Conservation (phyloP, 257 asterid species). For the Paraleonurus japonicus region DNA sequence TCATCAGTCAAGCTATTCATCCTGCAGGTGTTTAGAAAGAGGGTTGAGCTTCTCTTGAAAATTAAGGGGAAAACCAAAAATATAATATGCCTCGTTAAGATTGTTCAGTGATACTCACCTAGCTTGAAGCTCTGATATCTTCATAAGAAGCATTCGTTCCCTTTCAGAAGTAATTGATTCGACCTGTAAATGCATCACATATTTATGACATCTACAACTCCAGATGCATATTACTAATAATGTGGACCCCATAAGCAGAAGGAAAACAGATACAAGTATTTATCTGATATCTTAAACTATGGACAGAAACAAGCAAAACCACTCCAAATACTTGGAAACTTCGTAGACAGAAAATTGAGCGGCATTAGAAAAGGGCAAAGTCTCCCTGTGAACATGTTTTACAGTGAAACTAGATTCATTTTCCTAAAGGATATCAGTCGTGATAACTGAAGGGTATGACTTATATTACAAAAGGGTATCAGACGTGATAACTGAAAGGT, state of each 20-base stretch:
- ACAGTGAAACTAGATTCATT: no score
- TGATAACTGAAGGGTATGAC: no score
- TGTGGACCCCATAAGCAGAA: not conserved
- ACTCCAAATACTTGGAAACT: not conserved
- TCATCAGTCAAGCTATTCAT: constrained; percentile 81
- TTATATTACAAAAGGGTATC: no score
- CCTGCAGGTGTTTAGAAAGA: constrained; percentile 47
- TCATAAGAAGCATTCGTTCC: constrained; percentile 72
- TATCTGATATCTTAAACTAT: constrained; percentile 7
- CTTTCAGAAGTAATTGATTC: constrained; percentile 66
- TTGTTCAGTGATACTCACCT: constrained; percentile 41
- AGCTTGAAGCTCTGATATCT: constrained; percentile 86
- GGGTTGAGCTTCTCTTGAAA: constrained; percentile 25
- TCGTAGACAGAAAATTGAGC: constrained; percentile 4
- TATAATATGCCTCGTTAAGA: not conserved
- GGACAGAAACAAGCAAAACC: constrained; percentile 17
- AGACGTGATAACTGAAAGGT: no score
- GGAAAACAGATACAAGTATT: not conserved
- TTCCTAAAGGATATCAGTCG: no score
- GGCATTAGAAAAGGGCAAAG: no score
- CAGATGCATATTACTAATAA: not conserved
- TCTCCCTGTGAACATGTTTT: no score
- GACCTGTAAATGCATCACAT: constrained; percentile 41
- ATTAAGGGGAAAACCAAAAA: not conserved
- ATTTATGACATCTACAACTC: constrained; percentile 11